Percentiles rank a stretch among this genome's conserved stretches.
Evolutionary conservation across 176 grass and related monocot species (phyloP).

Genomic region (Tillandsia leiboldiana): DNA sequence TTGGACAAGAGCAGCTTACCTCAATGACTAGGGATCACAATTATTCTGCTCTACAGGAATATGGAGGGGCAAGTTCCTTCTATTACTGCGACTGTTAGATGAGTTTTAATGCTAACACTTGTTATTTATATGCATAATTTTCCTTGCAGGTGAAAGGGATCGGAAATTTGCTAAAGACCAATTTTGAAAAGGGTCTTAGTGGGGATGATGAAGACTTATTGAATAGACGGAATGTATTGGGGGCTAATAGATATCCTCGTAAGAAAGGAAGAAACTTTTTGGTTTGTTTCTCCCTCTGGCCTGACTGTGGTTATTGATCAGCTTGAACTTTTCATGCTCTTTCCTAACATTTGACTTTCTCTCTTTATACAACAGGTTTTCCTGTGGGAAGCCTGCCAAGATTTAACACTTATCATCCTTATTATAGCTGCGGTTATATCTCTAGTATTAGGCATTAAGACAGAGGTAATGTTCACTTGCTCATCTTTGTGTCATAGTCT

Average conservation of each 20-base stretch:
- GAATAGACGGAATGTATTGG: conserved; percentile 49
- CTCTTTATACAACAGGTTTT: conserved; percentile 50
- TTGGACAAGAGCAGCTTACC: conserved; percentile 71
- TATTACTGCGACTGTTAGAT: conserved; percentile 11
- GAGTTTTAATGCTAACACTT: not conserved
- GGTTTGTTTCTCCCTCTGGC: conserved; percentile 25
- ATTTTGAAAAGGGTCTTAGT: conserved; percentile 44
- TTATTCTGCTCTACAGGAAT: conserved; percentile 61
- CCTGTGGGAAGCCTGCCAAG: conserved; percentile 89
- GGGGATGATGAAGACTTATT: conserved; percentile 51
- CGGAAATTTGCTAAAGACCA: conserved; percentile 60
- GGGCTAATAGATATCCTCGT: conserved; percentile 79
- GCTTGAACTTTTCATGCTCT: conserved; percentile 3
- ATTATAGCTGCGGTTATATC: conserved; percentile 87
- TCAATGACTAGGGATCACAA: conserved; percentile 71
- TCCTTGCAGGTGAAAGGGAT: conserved; percentile 50
- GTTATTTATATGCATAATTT: conserved; percentile 17
- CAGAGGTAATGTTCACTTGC: conserved; percentile 50
- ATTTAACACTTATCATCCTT: conserved; percentile 85
- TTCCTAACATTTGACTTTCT: conserved; percentile 1
- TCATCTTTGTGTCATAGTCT: conserved; percentile 6
- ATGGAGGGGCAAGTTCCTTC: conserved; percentile 53
- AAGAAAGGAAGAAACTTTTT: conserved; percentile 81
- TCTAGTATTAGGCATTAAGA: conserved; percentile 82
- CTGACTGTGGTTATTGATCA: not conserved